A percentile compares a stretch with the other conserved stretches of the same genome.
Conservation (phyloP, 441 rosid genomes). For the Codiaeum variegatum region DNA sequence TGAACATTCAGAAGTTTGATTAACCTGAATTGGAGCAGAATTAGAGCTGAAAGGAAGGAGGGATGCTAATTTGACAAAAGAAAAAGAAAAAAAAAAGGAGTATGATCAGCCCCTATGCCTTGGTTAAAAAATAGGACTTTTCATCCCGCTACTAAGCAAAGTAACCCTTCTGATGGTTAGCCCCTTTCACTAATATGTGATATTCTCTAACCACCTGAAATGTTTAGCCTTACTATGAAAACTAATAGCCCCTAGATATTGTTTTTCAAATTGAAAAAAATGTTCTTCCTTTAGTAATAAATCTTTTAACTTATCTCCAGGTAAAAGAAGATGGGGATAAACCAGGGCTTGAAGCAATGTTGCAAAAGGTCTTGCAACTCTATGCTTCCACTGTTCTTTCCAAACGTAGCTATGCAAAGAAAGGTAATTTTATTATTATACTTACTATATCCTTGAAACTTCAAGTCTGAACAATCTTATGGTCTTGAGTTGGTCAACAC, state of each 20-base stretch:
- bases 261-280: not conserved
- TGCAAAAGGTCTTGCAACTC: constrained; percentile 85
- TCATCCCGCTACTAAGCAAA: too few relatives aligned
- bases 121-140: too few relatives aligned
- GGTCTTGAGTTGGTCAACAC: not conserved
- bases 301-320: constrained; percentile 30
- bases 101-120: not conserved
- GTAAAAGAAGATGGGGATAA: constrained; percentile 86
- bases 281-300: not conserved
- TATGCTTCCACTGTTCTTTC: constrained; percentile 78
- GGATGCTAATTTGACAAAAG: not conserved
- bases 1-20: not conserved
- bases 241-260: not conserved
- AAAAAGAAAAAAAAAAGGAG: not conserved
- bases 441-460: constrained; percentile 1
- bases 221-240: not conserved
- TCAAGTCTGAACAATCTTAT: not conserved
- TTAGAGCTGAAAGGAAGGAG: not conserved
- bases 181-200: not conserved
- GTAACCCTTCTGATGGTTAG: not conserved
- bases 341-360: constrained; percentile 89
- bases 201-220: not conserved
- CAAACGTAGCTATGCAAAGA: constrained; percentile 86
- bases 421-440: constrained; percentile 42
- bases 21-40: not conserved